A percentile compares a stretch with the other conserved stretches of the same genome.
Evolutionary conservation across 2,329 filamentous ascomycete species (phyloP).

Genomic region (Xylaria sp.): DNA sequence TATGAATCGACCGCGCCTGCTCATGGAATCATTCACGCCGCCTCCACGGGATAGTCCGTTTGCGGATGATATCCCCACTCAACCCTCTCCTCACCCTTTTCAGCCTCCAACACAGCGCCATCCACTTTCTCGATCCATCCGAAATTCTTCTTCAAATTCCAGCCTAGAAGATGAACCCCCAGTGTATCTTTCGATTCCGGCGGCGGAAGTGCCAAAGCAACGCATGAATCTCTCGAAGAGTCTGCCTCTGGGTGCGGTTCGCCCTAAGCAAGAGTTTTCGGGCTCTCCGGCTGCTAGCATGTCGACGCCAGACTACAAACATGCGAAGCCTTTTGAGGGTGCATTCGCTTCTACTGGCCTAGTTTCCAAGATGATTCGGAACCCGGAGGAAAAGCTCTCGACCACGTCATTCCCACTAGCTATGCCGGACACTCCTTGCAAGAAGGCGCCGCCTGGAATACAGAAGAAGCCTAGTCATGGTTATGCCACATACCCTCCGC

Average conservation of each 20-base stretch:
- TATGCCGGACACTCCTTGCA: constrained; percentile 95
- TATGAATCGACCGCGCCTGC: constrained; percentile 66
- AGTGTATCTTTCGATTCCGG: constrained; percentile 54
- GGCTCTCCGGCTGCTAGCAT: constrained; percentile 37
- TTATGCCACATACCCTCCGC: constrained; percentile 61
- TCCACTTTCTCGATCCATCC: constrained; percentile 79
- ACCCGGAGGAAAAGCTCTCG: constrained; percentile 61
- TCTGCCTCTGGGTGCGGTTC: constrained; percentile 46
- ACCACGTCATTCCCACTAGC: constrained; percentile 48
- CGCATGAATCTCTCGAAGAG: constrained; percentile 65
- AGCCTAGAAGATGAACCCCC: constrained; percentile 66
- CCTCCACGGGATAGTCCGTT: constrained; percentile 61
- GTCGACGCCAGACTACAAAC: constrained; percentile 73
- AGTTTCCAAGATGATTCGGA: constrained; percentile 88
- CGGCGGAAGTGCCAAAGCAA: constrained; percentile 44
- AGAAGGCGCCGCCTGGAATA: constrained; percentile 48
- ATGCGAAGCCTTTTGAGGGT: constrained; percentile 68
- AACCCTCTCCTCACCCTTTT: constrained; percentile 48
- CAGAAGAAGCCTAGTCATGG: constrained; percentile 49
- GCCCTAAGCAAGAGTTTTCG: constrained; percentile 24
- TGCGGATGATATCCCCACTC: constrained; percentile 46
- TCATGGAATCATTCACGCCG: constrained; percentile 71
- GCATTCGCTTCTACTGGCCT: constrained; percentile 93
- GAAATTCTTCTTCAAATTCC: constrained; percentile 78
- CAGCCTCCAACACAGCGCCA: constrained; percentile 56